Evolutionary conservation across 805 yeast species (phyloP).

Genomic region (Saccharomycopsis fibuligera): DNA sequence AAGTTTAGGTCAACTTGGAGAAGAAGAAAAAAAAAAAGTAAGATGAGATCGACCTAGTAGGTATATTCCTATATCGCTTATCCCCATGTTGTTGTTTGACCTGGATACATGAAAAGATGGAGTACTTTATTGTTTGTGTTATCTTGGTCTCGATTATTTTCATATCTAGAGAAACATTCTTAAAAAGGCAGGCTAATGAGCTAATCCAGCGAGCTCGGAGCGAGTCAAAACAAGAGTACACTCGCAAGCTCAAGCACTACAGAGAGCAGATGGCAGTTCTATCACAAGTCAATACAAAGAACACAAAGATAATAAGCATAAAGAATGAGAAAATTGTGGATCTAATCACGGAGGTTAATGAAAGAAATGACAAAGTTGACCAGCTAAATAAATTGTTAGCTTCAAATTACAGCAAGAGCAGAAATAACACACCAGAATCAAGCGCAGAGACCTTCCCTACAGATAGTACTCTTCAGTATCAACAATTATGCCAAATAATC

Average conservation of each 20-base stretch:
- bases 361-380: conserved; percentile 1
- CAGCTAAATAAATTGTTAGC: conserved; percentile 1
- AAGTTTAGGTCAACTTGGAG: too few relatives aligned
- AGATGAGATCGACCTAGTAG: too few relatives aligned
- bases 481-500: too few relatives aligned
- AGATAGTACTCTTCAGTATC: too few relatives aligned
- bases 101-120: too few relatives aligned
- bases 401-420: not conserved
- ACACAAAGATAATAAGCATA: not conserved
- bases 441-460: too few relatives aligned
- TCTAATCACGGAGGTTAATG: not conserved
- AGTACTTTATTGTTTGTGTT: not conserved
- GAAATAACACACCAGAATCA: not conserved
- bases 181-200: not conserved
- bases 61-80: too few relatives aligned
- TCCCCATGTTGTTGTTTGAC: too few relatives aligned
- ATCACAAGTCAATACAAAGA: conserved; percentile 1
- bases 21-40: too few relatives aligned
- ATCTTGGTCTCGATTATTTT: not conserved
- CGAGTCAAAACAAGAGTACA: not conserved
- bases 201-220: not conserved
- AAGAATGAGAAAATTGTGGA: conserved; percentile 9
- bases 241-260: not conserved
- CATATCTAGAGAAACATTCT: not conserved
- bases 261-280: conserved; percentile 1